Evolutionary conservation across 2,329 filamentous ascomycete species (phyloP).

Genomic region (Daldinia sp.): DNA sequence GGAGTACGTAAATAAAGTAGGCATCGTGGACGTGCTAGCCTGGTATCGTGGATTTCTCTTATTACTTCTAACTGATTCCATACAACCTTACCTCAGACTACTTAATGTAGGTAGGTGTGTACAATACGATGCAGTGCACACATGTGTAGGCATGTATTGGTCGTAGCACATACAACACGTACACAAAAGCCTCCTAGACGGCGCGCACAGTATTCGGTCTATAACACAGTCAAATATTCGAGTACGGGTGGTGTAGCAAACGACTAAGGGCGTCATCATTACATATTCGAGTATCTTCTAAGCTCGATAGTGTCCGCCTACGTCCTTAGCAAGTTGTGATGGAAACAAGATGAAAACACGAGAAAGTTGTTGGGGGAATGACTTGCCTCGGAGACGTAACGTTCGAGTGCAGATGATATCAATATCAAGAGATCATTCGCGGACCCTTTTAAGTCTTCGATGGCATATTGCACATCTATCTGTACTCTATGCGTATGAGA

Average conservation of each 20-base stretch:
- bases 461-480: background rate
- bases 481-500: constrained; percentile 3
- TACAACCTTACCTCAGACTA: constrained; percentile 1
- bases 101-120: background rate
- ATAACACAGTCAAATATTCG: background rate
- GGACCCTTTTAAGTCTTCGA: constrained; percentile 9
- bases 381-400: constrained; percentile 32
- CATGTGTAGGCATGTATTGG: constrained; percentile 1
- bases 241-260: constrained; percentile 23
- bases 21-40: constrained; percentile 9
- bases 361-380: constrained; percentile 22
- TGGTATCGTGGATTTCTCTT: constrained; percentile 4
- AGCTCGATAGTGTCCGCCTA: constrained; percentile 10
- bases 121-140: constrained; percentile 12
- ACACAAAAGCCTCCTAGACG: background rate
- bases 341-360: background rate
- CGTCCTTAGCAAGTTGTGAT: constrained; percentile 6
- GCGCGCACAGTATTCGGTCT: constrained; percentile 3
- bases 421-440: constrained; percentile 25
- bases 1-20: constrained; percentile 14
- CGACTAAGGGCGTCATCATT: constrained; percentile 5
- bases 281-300: constrained; percentile 4
- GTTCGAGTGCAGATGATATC: constrained; percentile 32
- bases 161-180: constrained; percentile 4
- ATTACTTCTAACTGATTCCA: constrained; percentile 11